Evolutionary conservation across 2,329 filamentous ascomycete genomes (phyloP).

Genomic region (Fusarium pininemorale): DNA sequence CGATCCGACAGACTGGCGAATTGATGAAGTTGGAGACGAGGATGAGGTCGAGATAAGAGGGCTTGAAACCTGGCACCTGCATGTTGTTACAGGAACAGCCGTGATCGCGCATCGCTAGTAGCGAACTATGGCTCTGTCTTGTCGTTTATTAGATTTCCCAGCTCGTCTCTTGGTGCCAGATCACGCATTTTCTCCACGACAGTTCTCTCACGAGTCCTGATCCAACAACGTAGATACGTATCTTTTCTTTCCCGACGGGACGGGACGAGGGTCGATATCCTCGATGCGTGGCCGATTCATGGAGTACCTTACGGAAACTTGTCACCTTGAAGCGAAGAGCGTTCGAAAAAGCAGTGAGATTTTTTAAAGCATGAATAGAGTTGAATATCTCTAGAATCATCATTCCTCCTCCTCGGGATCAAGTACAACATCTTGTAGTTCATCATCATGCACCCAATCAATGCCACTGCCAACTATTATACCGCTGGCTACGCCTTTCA

Average conservation of each 20-base stretch:
- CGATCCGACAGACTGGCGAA: conserved; percentile 17
- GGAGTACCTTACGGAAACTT: background rate
- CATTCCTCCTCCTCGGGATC: conserved; percentile 64
- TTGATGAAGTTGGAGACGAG: conserved; percentile 6
- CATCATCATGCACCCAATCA: conserved; percentile 79
- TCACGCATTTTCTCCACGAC: conserved; percentile 10
- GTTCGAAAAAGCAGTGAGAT: background rate
- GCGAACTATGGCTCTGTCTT: conserved; percentile 10
- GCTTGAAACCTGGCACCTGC: conserved; percentile 33
- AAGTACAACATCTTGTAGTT: conserved; percentile 75
- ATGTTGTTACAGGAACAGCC: conserved; percentile 29
- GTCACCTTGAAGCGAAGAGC: background rate
- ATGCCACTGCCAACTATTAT: conserved; percentile 83
- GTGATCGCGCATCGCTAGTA: conserved; percentile 27
- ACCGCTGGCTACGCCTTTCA: conserved; percentile 82
- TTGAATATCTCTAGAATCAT: conserved; percentile 5
- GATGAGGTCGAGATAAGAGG: conserved; percentile 3
- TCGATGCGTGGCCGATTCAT: background rate
- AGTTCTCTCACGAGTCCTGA: background rate
- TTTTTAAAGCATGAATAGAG: background rate
- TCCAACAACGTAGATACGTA: conserved; percentile 19
- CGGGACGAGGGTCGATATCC: conserved; percentile 12
- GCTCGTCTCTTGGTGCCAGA: background rate
- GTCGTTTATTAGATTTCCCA: background rate
- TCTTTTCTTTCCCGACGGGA: conserved; percentile 16